A percentile compares a stretch with the other conserved stretches of the same genome.
phyloP scores from a whole-genome alignment of 192 early-diverging fungal genomes.

The Fimicolochytrium jonesii region DNA sequence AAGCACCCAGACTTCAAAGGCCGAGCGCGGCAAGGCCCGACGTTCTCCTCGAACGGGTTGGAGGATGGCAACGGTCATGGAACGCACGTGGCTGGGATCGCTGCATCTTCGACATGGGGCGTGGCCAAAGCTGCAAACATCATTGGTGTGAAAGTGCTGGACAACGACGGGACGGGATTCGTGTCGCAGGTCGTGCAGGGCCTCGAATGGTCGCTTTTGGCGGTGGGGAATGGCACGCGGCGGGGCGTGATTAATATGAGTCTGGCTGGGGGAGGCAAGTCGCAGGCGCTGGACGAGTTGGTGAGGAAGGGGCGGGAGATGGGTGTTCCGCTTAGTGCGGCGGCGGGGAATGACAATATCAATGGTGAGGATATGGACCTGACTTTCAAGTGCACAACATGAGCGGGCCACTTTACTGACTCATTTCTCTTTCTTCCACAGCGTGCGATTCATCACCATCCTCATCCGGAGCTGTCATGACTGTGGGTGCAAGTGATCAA shows the following conservation, averaged over 20 bases:
- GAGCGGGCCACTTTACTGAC: too few relatives aligned
- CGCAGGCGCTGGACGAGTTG: conserved; percentile 28
- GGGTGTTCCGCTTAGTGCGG: conserved; percentile 54
- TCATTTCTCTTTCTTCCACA: too few relatives aligned
- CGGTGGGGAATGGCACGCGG: conserved; percentile 17
- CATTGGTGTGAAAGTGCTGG: conserved; percentile 55
- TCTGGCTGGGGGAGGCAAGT: conserved; percentile 55
- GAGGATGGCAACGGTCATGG: conserved; percentile 47
- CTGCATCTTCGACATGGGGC: conserved; percentile 40
- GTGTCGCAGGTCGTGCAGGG: conserved; percentile 39
- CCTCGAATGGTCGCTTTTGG: conserved; percentile 31
- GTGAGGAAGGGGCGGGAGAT: conserved; percentile 22
- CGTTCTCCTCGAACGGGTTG: conserved; percentile 31
- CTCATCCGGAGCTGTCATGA: conserved; percentile 17
- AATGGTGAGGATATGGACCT: too few relatives aligned
- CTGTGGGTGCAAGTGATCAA: conserved; percentile 23
- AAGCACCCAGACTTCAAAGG: conserved; percentile 44
- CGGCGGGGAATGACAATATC: conserved; percentile 56
- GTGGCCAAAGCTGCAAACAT: conserved; percentile 57
- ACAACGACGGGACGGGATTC: conserved; percentile 43
- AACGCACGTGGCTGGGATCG: conserved; percentile 53
- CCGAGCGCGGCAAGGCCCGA: conserved; percentile 42
- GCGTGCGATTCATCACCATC: conserved; percentile 26
- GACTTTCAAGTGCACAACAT: too few relatives aligned
- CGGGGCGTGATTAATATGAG: conserved; percentile 54